phyloP scores from a whole-genome alignment of 768 basidiomycete genomes.

The Lactarius pseudohatsudake region DNA sequence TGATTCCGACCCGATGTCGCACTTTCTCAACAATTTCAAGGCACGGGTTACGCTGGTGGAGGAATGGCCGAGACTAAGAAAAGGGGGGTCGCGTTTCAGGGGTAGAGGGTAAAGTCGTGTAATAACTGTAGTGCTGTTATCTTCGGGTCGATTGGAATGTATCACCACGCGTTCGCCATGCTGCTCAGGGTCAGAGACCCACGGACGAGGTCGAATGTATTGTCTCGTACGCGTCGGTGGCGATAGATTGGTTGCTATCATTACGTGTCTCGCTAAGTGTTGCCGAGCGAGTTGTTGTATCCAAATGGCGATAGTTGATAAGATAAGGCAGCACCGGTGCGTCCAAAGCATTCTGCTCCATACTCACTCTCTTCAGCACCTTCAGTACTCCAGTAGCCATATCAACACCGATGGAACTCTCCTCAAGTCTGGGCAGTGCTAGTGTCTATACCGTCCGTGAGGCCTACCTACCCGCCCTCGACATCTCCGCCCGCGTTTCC shows the following conservation, averaged over 20 bases:
- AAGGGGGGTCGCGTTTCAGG: slow-evolving; percentile 83
- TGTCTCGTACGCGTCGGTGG: not conserved
- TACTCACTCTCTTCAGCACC: slow-evolving; percentile 1
- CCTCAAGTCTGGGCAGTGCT: slow-evolving; percentile 19
- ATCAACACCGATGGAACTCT: slow-evolving; percentile 19
- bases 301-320: slow-evolving; percentile 14
- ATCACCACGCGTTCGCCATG: not conserved
- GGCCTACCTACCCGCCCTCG: slow-evolving; percentile 4
- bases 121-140: not conserved
- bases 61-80: slow-evolving; percentile 87
- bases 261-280: not conserved
- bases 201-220: not conserved
- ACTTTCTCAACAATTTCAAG: slow-evolving; percentile 38
- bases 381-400: not conserved
- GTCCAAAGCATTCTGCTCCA: not conserved
- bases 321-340: too few relatives aligned
- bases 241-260: not conserved
- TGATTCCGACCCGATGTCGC: not conserved
- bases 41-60: slow-evolving; percentile 94
- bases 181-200: not conserved
- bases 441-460: slow-evolving; percentile 28
- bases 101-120: slow-evolving; percentile 38
- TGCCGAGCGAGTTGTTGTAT: not conserved
- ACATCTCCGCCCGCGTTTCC: slow-evolving; percentile 34
- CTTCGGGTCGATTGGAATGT: too few relatives aligned